phyloP scores from a whole-genome alignment of 2,329 filamentous ascomycete species.

The Beauveria sp. region DNA sequence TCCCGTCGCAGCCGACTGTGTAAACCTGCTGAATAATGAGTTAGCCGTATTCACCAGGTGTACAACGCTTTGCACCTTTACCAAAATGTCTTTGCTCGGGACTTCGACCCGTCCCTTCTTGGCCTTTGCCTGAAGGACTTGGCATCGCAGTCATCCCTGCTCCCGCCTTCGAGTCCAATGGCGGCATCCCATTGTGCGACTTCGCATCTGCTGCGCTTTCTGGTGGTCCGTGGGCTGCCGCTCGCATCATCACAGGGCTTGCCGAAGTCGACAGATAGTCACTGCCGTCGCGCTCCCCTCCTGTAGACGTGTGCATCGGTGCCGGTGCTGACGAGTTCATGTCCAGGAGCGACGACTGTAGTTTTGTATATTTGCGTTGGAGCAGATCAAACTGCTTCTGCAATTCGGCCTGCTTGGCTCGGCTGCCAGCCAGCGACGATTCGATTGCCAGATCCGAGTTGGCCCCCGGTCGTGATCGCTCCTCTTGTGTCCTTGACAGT shows the following conservation, averaged over 20 bases:
- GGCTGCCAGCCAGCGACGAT: conserved; percentile 40
- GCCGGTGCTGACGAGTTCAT: conserved; percentile 30
- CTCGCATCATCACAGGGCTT: conserved; percentile 31
- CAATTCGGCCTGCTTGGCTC: conserved; percentile 45
- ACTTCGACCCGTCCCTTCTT: conserved; percentile 22
- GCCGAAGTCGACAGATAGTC: conserved; percentile 31
- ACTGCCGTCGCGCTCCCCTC: conserved; percentile 20
- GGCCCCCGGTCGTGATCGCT: conserved; percentile 18
- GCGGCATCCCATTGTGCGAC: conserved; percentile 36
- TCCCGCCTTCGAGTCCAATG: conserved; percentile 28
- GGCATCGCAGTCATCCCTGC: conserved; percentile 23
- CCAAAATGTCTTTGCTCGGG: conserved; percentile 38
- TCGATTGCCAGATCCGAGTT: conserved; percentile 34
- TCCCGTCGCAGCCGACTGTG: conserved; percentile 43
- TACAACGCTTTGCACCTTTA: background rate
- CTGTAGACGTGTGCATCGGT: conserved; percentile 13
- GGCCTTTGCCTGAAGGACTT: conserved; percentile 22
- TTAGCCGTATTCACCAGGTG: background rate
- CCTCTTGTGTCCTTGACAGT: conserved; percentile 32
- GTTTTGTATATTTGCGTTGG: conserved; percentile 42
- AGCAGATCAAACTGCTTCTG: conserved; percentile 44
- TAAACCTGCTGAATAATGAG: conserved; percentile 33
- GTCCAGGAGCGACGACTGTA: conserved; percentile 44
- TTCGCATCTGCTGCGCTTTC: conserved; percentile 33
- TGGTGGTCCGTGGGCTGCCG: conserved; percentile 30